Evolutionary conservation across 139 green algal genomes (phyloP).

Genomic region (Chlorella sp.): DNA sequence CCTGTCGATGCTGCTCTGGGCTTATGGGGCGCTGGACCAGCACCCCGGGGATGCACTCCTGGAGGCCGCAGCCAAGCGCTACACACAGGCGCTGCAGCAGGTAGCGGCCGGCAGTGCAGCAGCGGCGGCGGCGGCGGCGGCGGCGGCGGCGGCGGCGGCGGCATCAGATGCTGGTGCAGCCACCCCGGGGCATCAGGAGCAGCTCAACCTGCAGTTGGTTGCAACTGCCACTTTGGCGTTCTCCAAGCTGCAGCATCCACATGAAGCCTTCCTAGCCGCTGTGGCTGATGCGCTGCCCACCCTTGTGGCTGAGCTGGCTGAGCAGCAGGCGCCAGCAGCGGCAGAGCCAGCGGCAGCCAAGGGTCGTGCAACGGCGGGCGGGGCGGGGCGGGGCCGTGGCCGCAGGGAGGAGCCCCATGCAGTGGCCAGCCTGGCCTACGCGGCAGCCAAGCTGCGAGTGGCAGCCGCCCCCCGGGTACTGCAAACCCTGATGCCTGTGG

Average conservation of each 20-base stretch:
- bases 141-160: not conserved
- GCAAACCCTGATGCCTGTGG: slow-evolving; percentile 30
- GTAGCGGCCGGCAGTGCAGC: slow-evolving; percentile 30
- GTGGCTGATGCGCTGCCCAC: not conserved
- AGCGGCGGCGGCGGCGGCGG: not conserved
- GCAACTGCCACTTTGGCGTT: not conserved
- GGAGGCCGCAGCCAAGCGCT: not conserved
- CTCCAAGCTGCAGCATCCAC: not conserved
- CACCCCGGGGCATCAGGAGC: not conserved
- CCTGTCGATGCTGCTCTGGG: slow-evolving; percentile 43
- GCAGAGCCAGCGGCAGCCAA: not conserved
- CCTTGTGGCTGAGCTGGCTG: not conserved
- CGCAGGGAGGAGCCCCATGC: slow-evolving; percentile 2
- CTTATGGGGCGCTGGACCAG: slow-evolving; percentile 51
- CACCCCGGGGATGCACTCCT: slow-evolving; percentile 21
- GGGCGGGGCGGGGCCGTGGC: too few relatives aligned
- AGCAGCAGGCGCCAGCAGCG: too few relatives aligned
- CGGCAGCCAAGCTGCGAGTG: slow-evolving; percentile 51
- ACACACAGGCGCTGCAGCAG: not conserved
- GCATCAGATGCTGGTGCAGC: not conserved
- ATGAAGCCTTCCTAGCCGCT: not conserved
- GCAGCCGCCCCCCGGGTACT: slow-evolving; percentile 2
- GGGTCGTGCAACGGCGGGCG: not conserved
- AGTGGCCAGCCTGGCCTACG: slow-evolving; percentile 55
- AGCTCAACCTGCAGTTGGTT: not conserved